phyloP scores from a whole-genome alignment of 768 basidiomycete species.

The Termitomyces sp. region DNA sequence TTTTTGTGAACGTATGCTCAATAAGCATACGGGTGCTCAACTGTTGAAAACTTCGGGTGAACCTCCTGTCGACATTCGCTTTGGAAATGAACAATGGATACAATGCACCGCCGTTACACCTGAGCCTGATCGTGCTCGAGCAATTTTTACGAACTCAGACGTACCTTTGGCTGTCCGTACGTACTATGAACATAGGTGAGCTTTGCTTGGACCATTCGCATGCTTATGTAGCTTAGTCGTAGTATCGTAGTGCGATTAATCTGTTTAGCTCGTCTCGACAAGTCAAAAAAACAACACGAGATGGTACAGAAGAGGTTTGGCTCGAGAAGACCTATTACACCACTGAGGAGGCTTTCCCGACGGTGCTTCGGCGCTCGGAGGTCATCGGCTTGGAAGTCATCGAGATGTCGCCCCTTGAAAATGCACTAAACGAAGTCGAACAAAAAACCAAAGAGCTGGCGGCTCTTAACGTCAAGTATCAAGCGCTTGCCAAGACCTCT shows the following conservation, averaged over 20 bases:
- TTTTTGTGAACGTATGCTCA: conserved; percentile 88
- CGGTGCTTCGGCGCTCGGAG: conserved; percentile 85
- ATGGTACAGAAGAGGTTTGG: conserved; percentile 75
- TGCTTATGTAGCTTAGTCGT: background rate
- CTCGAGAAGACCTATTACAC: conserved; percentile 84
- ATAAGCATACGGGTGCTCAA: conserved; percentile 83
- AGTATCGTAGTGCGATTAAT: conserved; percentile 60
- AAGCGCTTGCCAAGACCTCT: conserved; percentile 69
- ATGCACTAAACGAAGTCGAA: conserved; percentile 76
- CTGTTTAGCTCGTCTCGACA: conserved; percentile 75
- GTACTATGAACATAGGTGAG: conserved; percentile 84
- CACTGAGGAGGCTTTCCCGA: conserved; percentile 87
- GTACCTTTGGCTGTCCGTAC: conserved; percentile 73
- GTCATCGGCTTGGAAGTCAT: conserved; percentile 62
- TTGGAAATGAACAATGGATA: conserved; percentile 77
- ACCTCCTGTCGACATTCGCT: conserved; percentile 75
- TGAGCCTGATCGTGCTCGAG: conserved; percentile 70
- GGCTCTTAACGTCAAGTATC: conserved; percentile 63
- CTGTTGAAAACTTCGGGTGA: conserved; percentile 69
- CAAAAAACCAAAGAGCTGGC: conserved; percentile 74
- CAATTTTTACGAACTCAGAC: conserved; percentile 82
- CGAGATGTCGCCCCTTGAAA: conserved; percentile 84
- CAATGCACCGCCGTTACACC: conserved; percentile 84
- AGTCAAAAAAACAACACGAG: conserved; percentile 53
- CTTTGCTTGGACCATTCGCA: background rate